Conservation (phyloP, 2,329 filamentous ascomycete species). For the Amylocarpus encephaloides region DNA sequence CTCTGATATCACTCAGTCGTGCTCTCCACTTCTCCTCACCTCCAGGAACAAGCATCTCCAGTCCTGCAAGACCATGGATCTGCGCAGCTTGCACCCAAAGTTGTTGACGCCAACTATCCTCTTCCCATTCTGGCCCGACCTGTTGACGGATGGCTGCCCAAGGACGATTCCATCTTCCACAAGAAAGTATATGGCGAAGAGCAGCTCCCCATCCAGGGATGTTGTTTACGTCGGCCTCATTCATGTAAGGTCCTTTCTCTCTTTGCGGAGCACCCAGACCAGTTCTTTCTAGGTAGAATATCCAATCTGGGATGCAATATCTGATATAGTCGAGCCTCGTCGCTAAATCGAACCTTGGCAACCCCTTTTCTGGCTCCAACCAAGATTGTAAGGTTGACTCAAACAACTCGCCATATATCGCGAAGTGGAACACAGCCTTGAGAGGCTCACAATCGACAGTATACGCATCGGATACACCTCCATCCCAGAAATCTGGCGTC, state of each 20-base stretch:
- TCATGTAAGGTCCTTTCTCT: not conserved
- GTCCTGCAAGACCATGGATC: slow-evolving; percentile 5
- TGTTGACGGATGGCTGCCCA: not conserved
- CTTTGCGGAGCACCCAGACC: not conserved
- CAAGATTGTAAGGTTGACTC: not conserved
- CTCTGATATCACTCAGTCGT: not conserved
- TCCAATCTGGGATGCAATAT: slow-evolving; percentile 5
- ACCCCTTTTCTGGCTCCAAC: not conserved
- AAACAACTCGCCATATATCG: slow-evolving; percentile 5
- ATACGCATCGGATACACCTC: not conserved
- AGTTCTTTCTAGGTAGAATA: not conserved
- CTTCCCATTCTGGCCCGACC: slow-evolving; percentile 1
- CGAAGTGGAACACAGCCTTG: slow-evolving; percentile 1
- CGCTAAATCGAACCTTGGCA: not conserved
- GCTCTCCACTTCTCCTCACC: not conserved
- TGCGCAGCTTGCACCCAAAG: slow-evolving; percentile 8
- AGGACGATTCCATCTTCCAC: not conserved
- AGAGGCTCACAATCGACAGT: slow-evolving; percentile 4
- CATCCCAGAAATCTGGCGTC: slow-evolving; percentile 5
- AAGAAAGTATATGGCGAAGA: not conserved
- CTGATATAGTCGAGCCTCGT: slow-evolving; percentile 1
- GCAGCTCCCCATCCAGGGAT: too few species aligned
- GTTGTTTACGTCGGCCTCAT: too few species aligned
- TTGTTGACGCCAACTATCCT: slow-evolving; percentile 7
- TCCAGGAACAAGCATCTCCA: slow-evolving; percentile 4